phyloP scores from a whole-genome alignment of 768 basidiomycete species.

The Rhodosporidiobolus sp. region DNA sequence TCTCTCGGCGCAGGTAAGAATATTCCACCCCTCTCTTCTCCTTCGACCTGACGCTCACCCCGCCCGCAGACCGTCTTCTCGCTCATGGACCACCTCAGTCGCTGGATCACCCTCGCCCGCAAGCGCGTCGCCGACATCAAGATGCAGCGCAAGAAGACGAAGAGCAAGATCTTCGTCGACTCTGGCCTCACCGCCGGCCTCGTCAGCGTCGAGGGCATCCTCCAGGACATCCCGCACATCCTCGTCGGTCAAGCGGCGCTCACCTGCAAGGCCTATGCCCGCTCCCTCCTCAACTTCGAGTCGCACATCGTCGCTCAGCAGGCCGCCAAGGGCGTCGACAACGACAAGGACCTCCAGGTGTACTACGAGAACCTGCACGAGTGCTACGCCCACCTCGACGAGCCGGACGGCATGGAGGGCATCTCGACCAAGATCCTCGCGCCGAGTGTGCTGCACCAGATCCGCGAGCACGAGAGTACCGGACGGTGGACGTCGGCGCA shows the following conservation, averaged over 20 bases:
- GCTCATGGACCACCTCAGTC: conserved; percentile 89
- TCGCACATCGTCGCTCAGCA: conserved; percentile 64
- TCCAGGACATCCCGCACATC: conserved; percentile 55
- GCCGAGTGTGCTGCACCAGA: conserved; percentile 90
- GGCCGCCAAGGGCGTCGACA: conserved; percentile 23
- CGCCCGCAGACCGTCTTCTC: conserved; percentile 75
- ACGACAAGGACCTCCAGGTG: conserved; percentile 57
- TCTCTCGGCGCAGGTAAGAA: conserved; percentile 84
- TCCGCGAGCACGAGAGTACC: conserved; percentile 94
- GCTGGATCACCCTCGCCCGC: conserved; percentile 74
- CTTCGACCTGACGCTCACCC: conserved; percentile 3
- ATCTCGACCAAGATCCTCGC: conserved; percentile 81
- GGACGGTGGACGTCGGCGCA: conserved; percentile 97
- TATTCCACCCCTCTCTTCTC: not conserved
- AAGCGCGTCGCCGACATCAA: conserved; percentile 61
- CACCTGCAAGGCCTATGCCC: conserved; percentile 88
- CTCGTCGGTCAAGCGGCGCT: conserved; percentile 91
- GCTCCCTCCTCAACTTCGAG: conserved; percentile 93
- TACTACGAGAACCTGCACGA: conserved; percentile 90
- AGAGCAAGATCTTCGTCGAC: conserved; percentile 45
- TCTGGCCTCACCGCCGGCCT: conserved; percentile 54
- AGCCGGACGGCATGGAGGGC: conserved; percentile 99
- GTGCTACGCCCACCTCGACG: conserved; percentile 91
- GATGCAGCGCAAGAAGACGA: conserved; percentile 56
- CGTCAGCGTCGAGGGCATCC: conserved; percentile 69